Evolutionary conservation across 495 filamentous ascomycete species (phyloP).

Genomic region (Neurospora cerealis): DNA sequence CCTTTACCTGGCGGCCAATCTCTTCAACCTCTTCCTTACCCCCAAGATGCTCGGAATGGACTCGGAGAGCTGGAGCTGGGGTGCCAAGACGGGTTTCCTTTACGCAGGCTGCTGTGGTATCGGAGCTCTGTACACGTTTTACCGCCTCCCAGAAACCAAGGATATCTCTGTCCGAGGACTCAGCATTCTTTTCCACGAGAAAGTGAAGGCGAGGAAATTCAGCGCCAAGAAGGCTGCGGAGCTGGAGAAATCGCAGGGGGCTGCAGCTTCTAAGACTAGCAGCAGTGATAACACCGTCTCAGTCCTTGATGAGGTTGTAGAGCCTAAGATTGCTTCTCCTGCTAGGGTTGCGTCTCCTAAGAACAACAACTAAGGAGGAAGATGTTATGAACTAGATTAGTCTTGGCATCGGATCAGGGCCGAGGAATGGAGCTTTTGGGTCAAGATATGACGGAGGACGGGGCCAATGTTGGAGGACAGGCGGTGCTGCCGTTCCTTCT

Average conservation of each 20-base stretch:
- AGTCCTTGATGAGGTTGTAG: neutral
- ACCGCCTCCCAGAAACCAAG: conserved; percentile 34
- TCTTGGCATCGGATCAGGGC: neutral
- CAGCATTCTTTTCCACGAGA: conserved; percentile 48
- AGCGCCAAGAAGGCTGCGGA: conserved; percentile 5
- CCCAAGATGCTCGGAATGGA: conserved; percentile 37
- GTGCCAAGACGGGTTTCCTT: conserved; percentile 42
- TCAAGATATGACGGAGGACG: neutral
- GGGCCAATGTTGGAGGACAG: neutral
- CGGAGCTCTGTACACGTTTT: conserved; percentile 32
- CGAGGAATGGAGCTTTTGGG: neutral
- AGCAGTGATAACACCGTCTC: neutral
- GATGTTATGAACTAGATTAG: neutral
- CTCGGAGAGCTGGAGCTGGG: conserved; percentile 41
- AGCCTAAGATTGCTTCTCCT: neutral
- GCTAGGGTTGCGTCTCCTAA: neutral
- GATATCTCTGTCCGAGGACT: conserved; percentile 43
- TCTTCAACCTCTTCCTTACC: conserved; percentile 37
- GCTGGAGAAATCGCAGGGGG: neutral
- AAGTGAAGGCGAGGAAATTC: conserved; percentile 39
- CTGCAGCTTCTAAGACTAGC: neutral
- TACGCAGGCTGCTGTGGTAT: conserved; percentile 43
- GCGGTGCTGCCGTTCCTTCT: neutral
- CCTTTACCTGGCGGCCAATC: conserved; percentile 41
- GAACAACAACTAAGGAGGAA: neutral